phyloP scores from a whole-genome alignment of 371 early-diverging fungal species.

The Lichtheimia hyalospora region DNA sequence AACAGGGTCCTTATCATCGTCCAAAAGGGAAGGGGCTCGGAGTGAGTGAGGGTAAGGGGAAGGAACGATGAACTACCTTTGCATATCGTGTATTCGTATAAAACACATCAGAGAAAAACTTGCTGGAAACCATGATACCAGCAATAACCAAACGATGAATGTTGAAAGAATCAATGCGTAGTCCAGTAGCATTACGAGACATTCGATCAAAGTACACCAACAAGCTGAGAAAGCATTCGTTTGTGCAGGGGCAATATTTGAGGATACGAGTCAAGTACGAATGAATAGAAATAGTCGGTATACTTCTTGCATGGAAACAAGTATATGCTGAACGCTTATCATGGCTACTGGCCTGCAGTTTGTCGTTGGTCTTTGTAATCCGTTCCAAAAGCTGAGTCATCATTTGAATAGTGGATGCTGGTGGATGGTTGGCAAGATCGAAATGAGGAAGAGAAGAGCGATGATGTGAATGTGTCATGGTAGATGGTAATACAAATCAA shows the following conservation, averaged over 20 bases:
- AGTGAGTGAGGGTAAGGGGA: no score
- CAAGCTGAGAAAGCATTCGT: slow-evolving; percentile 74
- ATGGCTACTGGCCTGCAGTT: slow-evolving; percentile 13
- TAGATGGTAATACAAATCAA: neutral
- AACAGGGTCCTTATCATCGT: neutral
- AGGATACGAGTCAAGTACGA: slow-evolving; percentile 73
- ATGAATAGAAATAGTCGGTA: slow-evolving; percentile 78
- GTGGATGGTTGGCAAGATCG: slow-evolving; percentile 42
- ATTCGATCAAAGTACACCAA: slow-evolving; percentile 79
- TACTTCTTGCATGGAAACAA: slow-evolving; percentile 74
- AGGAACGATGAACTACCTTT: slow-evolving; percentile 33
- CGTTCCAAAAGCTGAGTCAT: slow-evolving; percentile 37
- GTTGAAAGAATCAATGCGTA: slow-evolving; percentile 71
- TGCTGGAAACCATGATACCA: slow-evolving; percentile 67
- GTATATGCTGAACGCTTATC: slow-evolving; percentile 29
- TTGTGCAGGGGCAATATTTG: slow-evolving; percentile 82
- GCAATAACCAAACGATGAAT: slow-evolving; percentile 81
- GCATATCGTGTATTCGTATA: slow-evolving; percentile 81
- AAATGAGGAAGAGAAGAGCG: slow-evolving; percentile 17
- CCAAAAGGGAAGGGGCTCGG: no score
- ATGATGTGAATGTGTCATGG: slow-evolving; percentile 13
- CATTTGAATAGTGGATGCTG: slow-evolving; percentile 42
- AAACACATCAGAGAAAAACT: slow-evolving; percentile 80
- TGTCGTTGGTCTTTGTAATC: slow-evolving; percentile 47
- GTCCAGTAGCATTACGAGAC: slow-evolving; percentile 53